Evolutionary conservation across 2,329 filamentous ascomycete species (phyloP).

Genomic region (Aspergillus texensis): DNA sequence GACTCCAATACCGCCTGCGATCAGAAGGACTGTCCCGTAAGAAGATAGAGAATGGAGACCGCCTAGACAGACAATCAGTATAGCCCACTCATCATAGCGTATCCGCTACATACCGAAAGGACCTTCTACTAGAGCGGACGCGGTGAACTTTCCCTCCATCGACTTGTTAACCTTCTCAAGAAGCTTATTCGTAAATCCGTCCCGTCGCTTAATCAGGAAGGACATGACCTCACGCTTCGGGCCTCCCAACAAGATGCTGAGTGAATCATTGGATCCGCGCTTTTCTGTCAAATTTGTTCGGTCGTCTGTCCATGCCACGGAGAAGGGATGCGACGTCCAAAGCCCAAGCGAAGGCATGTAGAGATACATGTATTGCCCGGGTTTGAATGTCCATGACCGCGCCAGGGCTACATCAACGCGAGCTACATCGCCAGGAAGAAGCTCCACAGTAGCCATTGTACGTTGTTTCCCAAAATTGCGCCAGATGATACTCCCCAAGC

Average conservation of each 20-base stretch:
- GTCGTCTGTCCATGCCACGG: slow-evolving; percentile 41
- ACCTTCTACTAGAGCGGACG: slow-evolving; percentile 36
- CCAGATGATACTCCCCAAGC: slow-evolving; percentile 52
- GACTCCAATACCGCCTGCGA: slow-evolving; percentile 43
- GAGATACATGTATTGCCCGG: slow-evolving; percentile 59
- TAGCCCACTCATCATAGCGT: not conserved
- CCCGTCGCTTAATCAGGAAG: slow-evolving; percentile 35
- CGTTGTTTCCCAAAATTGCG: slow-evolving; percentile 52
- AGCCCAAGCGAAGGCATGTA: slow-evolving; percentile 54
- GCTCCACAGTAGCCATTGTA: slow-evolving; percentile 57
- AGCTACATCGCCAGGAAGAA: slow-evolving; percentile 58
- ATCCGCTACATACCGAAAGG: slow-evolving; percentile 33
- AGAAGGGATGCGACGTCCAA: slow-evolving; percentile 49
- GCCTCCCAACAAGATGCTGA: slow-evolving; percentile 29
- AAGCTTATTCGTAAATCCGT: slow-evolving; percentile 38
- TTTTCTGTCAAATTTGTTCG: slow-evolving; percentile 25
- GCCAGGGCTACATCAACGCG: slow-evolving; percentile 43
- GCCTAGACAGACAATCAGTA: slow-evolving; percentile 18
- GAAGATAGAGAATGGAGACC: slow-evolving; percentile 34
- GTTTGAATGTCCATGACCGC: slow-evolving; percentile 34
- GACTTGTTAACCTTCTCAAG: slow-evolving; percentile 31
- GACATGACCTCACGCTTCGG: slow-evolving; percentile 34
- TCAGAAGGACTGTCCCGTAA: slow-evolving; percentile 37
- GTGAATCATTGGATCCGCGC: slow-evolving; percentile 32
- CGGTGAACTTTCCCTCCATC: slow-evolving; percentile 27